These are phyloP conservation scores for Fusarium aywerte DNA, from an alignment of 2,329 filamentous ascomycete species.

Conservation along the genomic window DNA sequence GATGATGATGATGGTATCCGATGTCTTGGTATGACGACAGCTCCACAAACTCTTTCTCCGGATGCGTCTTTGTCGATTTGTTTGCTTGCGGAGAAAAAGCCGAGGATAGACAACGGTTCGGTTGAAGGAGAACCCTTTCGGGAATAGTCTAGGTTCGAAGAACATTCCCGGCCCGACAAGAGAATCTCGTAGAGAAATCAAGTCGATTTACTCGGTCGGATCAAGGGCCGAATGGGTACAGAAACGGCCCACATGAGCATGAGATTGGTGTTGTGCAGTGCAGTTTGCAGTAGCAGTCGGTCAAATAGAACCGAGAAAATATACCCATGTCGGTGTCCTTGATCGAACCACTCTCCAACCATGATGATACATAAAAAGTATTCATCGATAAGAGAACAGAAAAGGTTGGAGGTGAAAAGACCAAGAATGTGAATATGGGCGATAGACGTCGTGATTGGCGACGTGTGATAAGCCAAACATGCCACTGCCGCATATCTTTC, in stretches of 20 bases:
- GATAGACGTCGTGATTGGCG: slow-evolving; percentile 17
- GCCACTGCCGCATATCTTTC: slow-evolving; percentile 19
- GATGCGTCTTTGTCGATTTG: slow-evolving; percentile 8
- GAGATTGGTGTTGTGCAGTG: neutral
- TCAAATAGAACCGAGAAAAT: slow-evolving; percentile 21
- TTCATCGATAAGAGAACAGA: slow-evolving; percentile 16
- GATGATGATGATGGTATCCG: neutral
- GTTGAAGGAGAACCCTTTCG: neutral
- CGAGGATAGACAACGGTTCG: slow-evolving; percentile 9
- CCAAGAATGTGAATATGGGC: slow-evolving; percentile 23
- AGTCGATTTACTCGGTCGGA: slow-evolving; percentile 6
- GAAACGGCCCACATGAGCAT: slow-evolving; percentile 29
- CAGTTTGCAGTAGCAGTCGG: slow-evolving; percentile 11
- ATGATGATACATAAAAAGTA: slow-evolving; percentile 4
- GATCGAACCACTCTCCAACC: slow-evolving; percentile 36
- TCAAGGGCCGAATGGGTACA: slow-evolving; percentile 22
- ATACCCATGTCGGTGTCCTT: neutral
- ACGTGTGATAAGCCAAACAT: slow-evolving; percentile 18
- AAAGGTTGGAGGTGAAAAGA: slow-evolving; percentile 13
- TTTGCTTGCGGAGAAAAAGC: slow-evolving; percentile 20
- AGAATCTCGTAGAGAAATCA: neutral
- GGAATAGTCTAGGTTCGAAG: slow-evolving; percentile 12
- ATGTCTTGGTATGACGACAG: slow-evolving; percentile 19
- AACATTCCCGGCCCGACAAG: slow-evolving; percentile 13
- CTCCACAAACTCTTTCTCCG: neutral